Evolutionary conservation across 2,329 filamentous ascomycete genomes (phyloP).

Genomic region (Aulographum hederae): DNA sequence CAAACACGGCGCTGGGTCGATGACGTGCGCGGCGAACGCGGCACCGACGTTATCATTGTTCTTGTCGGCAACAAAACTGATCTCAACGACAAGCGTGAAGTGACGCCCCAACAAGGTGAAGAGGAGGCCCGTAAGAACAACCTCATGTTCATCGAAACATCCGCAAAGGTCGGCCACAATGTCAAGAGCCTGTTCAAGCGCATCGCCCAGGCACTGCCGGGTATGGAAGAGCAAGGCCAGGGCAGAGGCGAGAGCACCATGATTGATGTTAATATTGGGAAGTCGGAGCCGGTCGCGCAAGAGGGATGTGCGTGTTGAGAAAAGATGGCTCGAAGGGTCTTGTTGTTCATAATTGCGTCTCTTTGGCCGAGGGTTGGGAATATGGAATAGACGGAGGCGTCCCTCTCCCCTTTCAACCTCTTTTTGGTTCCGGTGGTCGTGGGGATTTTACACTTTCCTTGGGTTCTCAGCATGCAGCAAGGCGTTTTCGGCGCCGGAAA

Average conservation of each 20-base stretch:
- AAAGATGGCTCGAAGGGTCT: too few species aligned
- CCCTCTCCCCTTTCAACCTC: too few species aligned
- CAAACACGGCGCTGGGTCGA: conserved; percentile 99
- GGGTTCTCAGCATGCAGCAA: too few species aligned
- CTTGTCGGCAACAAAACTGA: conserved; percentile 98
- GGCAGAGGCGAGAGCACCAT: conserved; percentile 66
- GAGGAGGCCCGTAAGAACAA: conserved; percentile 97
- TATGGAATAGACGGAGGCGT: too few species aligned
- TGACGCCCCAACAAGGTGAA: conserved; percentile 89
- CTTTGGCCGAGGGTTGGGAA: too few species aligned
- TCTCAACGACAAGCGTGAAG: conserved; percentile 93
- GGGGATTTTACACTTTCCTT: too few species aligned
- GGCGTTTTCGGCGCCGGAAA: too few species aligned
- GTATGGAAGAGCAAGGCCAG: conserved; percentile 84
- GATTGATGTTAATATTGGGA: background rate
- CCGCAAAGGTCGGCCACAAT: conserved; percentile 92
- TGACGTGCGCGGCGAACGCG: conserved; percentile 87
- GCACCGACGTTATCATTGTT: conserved; percentile 97
- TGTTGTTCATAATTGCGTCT: too few species aligned
- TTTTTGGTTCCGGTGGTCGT: too few species aligned
- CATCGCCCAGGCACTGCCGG: conserved; percentile 93
- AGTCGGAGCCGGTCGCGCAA: conserved; percentile 1
- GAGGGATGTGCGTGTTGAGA: background rate
- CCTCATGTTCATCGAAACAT: conserved; percentile 97
- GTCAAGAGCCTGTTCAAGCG: conserved; percentile 94